Percentiles rank a stretch among this genome's conserved stretches.
Conservation (phyloP, 495 filamentous ascomycete species). For the Aspergillus bertholletiae region DNA sequence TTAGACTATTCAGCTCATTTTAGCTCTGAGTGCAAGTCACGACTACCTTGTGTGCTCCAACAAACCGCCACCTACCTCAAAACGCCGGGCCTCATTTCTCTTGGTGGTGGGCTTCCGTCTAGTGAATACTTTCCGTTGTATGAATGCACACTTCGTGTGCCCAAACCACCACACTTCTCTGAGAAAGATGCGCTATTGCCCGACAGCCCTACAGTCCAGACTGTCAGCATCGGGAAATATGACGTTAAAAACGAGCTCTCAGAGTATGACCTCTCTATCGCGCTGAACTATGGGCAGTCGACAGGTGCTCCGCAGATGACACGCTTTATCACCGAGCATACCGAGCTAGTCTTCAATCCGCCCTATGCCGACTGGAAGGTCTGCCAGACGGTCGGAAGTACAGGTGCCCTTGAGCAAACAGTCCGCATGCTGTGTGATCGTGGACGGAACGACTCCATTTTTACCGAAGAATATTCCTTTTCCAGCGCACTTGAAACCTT, state of each 20-base stretch:
- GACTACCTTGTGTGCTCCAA: not conserved
- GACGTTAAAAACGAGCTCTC: slow-evolving; percentile 21
- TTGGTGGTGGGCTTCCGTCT: slow-evolving; percentile 77
- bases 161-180: slow-evolving; percentile 22
- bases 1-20: not conserved
- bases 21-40: not conserved
- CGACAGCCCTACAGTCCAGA: slow-evolving; percentile 28
- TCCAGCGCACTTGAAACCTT: slow-evolving; percentile 76
- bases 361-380: slow-evolving; percentile 83
- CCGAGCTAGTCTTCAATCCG: slow-evolving; percentile 58
- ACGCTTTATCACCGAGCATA: slow-evolving; percentile 78
- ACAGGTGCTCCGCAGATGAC: slow-evolving; percentile 72
- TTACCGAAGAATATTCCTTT: slow-evolving; percentile 89
- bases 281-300: slow-evolving; percentile 78
- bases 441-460: slow-evolving; percentile 63
- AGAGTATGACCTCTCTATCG: slow-evolving; percentile 47
- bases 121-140: slow-evolving; percentile 74
- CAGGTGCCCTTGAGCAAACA: slow-evolving; percentile 72
- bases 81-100: slow-evolving; percentile 32
- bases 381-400: slow-evolving; percentile 71
- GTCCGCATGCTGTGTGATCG: slow-evolving; percentile 61
- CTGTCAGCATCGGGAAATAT: not conserved
- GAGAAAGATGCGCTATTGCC: not conserved
- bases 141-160: slow-evolving; percentile 52
- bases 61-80: not conserved